A percentile compares a stretch with the other conserved stretches of the same genome.
phyloP scores from a whole-genome alignment of 2,329 filamentous ascomycete genomes.

The Colletotrichum lindemuthianum region DNA sequence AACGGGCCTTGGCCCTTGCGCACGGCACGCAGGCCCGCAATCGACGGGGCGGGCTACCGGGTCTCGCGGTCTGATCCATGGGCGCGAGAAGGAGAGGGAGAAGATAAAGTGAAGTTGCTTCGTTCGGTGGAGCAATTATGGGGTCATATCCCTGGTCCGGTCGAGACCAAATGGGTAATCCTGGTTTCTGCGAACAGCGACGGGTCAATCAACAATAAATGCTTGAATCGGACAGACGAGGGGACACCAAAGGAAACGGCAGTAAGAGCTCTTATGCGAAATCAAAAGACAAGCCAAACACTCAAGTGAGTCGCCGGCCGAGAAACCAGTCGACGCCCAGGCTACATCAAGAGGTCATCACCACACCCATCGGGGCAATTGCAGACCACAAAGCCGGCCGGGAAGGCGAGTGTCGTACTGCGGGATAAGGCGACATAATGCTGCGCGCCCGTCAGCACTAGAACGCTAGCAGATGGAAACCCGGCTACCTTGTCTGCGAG shows the following conservation, averaged over 20 bases:
- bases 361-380: no score
- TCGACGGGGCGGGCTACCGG: slow-evolving; percentile 35
- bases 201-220: no score
- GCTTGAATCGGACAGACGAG: no score
- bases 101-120: neutral
- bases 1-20: slow-evolving; percentile 36
- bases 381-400: no score
- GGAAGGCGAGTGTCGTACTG: neutral
- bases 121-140: neutral
- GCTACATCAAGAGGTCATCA: neutral
- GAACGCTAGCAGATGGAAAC: slow-evolving; percentile 9
- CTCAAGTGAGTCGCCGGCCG: no score
- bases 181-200: no score
- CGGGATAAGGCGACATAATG: slow-evolving; percentile 9
- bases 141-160: neutral
- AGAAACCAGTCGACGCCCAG: no score
- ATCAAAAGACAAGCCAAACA: no score
- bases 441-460: neutral
- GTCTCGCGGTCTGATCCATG: neutral
- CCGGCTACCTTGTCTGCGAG: slow-evolving; percentile 11
- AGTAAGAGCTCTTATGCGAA: no score
- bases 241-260: no score
- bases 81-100: no score
- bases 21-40: slow-evolving; percentile 37
- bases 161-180: no score